Evolutionary conservation across 768 basidiomycete species (phyloP).

Genomic region (Gymnopilus dilepis): DNA sequence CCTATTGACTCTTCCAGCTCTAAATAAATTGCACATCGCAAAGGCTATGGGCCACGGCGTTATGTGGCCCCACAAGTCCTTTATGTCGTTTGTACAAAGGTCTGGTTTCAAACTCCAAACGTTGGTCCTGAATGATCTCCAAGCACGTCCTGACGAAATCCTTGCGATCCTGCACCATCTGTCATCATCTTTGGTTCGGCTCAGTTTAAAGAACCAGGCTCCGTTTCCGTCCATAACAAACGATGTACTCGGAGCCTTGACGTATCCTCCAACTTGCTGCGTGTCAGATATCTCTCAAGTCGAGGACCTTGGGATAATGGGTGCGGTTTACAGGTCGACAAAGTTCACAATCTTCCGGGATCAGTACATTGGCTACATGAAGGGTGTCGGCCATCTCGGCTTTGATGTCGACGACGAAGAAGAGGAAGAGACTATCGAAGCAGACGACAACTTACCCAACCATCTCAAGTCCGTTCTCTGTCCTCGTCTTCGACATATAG

Average conservation of each 20-base stretch:
- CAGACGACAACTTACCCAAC: too few relatives aligned
- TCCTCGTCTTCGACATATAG: conserved; percentile 28
- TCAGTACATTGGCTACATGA: not conserved
- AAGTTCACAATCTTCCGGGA: not conserved
- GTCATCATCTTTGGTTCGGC: not conserved
- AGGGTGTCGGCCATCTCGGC: too few relatives aligned
- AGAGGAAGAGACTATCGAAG: not conserved
- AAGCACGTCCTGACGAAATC: not conserved
- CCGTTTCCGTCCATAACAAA: conserved; percentile 3
- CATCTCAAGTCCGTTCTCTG: conserved; percentile 11
- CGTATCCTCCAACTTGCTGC: conserved; percentile 8
- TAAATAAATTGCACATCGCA: conserved; percentile 27
- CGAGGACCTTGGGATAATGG: not conserved
- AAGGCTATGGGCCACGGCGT: conserved; percentile 12
- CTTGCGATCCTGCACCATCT: conserved; percentile 4
- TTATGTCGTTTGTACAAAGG: conserved; percentile 28
- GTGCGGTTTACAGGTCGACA: not conserved
- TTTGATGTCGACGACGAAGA: not conserved
- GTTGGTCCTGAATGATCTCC: conserved; percentile 1
- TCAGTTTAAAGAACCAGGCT: conserved; percentile 1
- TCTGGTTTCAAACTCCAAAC: conserved; percentile 26
- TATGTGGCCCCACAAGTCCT: conserved; percentile 30
- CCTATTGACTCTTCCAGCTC: conserved; percentile 29
- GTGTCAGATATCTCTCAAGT: not conserved
- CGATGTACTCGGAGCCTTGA: conserved; percentile 2